Evolutionary conservation across 768 basidiomycete species (phyloP).

Genomic region (Ramaria sp.): DNA sequence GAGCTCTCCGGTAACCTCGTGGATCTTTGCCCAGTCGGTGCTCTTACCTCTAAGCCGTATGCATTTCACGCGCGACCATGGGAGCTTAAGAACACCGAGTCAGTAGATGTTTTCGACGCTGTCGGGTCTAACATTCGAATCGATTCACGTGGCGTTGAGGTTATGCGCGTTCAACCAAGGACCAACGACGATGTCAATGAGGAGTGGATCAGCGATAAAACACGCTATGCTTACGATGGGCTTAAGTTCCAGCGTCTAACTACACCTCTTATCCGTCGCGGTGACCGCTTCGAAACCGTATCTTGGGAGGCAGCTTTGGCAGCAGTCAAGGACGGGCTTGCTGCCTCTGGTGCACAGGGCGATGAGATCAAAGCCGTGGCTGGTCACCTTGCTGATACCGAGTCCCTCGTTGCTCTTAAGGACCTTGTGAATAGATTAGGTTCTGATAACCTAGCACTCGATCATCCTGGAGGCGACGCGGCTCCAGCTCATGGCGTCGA

Average conservation of each 20-base stretch:
- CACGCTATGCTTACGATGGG: slow-evolving; percentile 93
- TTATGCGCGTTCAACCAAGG: slow-evolving; percentile 94
- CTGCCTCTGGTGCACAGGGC: slow-evolving; percentile 67
- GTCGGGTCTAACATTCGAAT: slow-evolving; percentile 94
- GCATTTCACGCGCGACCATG: slow-evolving; percentile 96
- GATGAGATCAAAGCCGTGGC: slow-evolving; percentile 94
- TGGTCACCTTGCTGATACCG: slow-evolving; percentile 88
- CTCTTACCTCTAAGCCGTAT: slow-evolving; percentile 96
- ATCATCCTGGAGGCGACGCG: slow-evolving; percentile 56
- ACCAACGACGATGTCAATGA: slow-evolving; percentile 98
- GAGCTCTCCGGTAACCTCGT: slow-evolving; percentile 96
- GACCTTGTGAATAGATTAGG: slow-evolving; percentile 88
- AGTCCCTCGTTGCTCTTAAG: slow-evolving; percentile 86
- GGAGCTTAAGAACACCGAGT: slow-evolving; percentile 98
- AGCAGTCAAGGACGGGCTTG: slow-evolving; percentile 69
- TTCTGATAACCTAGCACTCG: slow-evolving; percentile 85
- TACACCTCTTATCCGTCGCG: slow-evolving; percentile 78
- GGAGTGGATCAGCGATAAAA: slow-evolving; percentile 99
- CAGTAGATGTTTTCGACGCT: slow-evolving; percentile 90
- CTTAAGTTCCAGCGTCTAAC: slow-evolving; percentile 92
- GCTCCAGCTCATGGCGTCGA: slow-evolving; percentile 76
- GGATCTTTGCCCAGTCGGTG: slow-evolving; percentile 97
- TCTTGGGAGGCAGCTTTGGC: slow-evolving; percentile 86
- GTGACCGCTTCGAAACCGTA: slow-evolving; percentile 84
- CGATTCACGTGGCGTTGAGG: slow-evolving; percentile 89